Base-by-base conservation (phyloP, 129 eudicot genomes). In the Arctium lappa region DNA sequence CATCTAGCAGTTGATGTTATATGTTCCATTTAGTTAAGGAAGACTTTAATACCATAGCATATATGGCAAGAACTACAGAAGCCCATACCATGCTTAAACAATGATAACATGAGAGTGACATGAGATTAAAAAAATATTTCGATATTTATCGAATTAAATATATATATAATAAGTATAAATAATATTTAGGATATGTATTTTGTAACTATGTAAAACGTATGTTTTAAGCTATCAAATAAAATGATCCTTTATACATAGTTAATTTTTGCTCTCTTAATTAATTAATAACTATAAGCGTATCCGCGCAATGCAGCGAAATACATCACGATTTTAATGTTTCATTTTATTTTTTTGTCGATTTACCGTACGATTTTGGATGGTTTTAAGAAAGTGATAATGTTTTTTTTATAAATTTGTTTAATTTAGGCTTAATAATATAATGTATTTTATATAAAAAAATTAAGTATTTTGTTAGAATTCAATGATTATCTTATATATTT, bases 1-100 rank as follows among this genome's bases (percentile, higher is more conserved):
- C 83, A 78, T 39, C 65, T 83, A 71, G 77, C 78, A 77, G 78
- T 22, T 77, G 78, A 83, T 32, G 74, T 60, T 70, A 77, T 70
- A 72, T 83, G 29, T 48, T 77, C 48, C 79, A 71, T 60, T 37
- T 71, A 83, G 74, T 56, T 73, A 37, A 36, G 73, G 77, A 48
- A 36, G 48, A 77, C 73, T 83, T 77, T 37, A 72, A 72, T 72
- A 80, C 46, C 15, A 15, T 53, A 33, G 32, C 22, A 60, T 77
- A 60, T 60, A 60, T 2, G 18, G 66, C 27, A 56, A 56, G 8
- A 56, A 56, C 66, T 56, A 60, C 68, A 60, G 29, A 60, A n/a
- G 32, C 8, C 42, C 77, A 65, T 62, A 44, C 76, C 81, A 82
- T 82, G 76, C 81, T 22, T 22, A 22, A 22, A 22, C 27, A 22